These are phyloP conservation scores for Digitaria exilis DNA, from an alignment of 202 grass and related monocot genomes.

Conservation along the genomic window DNA sequence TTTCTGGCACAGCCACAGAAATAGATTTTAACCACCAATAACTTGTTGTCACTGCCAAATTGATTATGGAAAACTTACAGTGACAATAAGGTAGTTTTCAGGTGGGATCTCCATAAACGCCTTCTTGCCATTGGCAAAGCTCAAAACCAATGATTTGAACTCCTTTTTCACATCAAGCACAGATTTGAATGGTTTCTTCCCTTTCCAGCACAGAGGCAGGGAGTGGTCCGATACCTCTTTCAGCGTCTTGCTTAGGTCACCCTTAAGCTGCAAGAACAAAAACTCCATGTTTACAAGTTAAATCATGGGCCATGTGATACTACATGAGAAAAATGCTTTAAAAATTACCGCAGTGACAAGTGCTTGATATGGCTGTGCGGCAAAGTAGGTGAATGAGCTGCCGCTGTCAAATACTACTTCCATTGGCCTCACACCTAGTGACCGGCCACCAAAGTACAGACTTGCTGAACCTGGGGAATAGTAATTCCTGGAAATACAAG, in stretches of 20 bases:
- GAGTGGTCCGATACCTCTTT: slow-evolving; percentile 71
- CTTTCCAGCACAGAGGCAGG: slow-evolving; percentile 93
- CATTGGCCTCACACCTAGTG: slow-evolving; percentile 66
- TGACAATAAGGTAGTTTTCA: slow-evolving; percentile 94
- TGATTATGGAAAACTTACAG: slow-evolving; percentile 56
- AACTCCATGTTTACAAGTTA: slow-evolving; percentile 29
- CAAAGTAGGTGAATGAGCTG: slow-evolving; percentile 93
- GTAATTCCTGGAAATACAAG: slow-evolving; percentile 67
- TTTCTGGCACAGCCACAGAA: slow-evolving; percentile 57
- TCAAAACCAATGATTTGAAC: slow-evolving; percentile 74
- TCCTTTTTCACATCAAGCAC: slow-evolving; percentile 82
- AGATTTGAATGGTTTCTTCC: slow-evolving; percentile 82
- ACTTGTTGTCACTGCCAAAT: background rate
- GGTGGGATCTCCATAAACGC: slow-evolving; percentile 80
- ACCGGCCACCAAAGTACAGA: slow-evolving; percentile 60
- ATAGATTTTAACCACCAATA: slow-evolving; percentile 24
- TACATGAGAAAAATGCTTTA: background rate
- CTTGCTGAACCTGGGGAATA: slow-evolving; percentile 88
- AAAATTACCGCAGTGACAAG: slow-evolving; percentile 72
- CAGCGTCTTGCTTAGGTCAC: slow-evolving; percentile 56
- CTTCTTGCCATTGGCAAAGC: slow-evolving; percentile 70
- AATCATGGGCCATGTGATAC: background rate
- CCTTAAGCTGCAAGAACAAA: slow-evolving; percentile 67
- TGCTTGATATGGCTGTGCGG: slow-evolving; percentile 71
- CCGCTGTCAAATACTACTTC: slow-evolving; percentile 90